Conservation (phyloP, 139 green algal genomes). For the Coelastrella sp. region DNA sequence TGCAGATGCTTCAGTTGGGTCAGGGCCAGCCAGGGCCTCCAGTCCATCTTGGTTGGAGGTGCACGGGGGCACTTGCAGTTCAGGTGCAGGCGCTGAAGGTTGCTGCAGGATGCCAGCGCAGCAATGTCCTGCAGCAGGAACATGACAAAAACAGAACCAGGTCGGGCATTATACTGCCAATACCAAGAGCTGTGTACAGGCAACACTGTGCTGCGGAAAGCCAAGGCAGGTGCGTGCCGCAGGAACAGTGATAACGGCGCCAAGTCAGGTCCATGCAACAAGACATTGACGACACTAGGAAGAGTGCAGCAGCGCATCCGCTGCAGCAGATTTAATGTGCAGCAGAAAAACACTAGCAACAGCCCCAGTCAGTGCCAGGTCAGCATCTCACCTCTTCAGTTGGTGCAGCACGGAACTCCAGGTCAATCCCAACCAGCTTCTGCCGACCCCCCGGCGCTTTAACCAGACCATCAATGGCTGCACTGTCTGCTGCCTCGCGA, state of each 20-base stretch:
- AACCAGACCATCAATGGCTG: background rate
- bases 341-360: too few relatives aligned
- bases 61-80: slow-evolving; percentile 40
- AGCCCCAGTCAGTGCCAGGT: background rate
- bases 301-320: too few relatives aligned
- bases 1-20: slow-evolving; percentile 40
- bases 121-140: slow-evolving; percentile 17
- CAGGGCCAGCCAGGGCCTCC: slow-evolving; percentile 33
- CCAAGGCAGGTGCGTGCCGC: too few relatives aligned
- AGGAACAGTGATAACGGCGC: too few relatives aligned
- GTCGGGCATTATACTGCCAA: background rate
- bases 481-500: slow-evolving; percentile 33
- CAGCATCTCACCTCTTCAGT: background rate
- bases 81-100: slow-evolving; percentile 39
- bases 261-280: too few relatives aligned
- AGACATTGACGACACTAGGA: too few relatives aligned
- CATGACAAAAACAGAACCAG: background rate
- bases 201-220: too few relatives aligned
- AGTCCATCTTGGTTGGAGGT: slow-evolving; percentile 5
- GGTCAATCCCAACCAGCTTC: slow-evolving; percentile 35
- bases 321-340: too few relatives aligned
- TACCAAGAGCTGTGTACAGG: too few relatives aligned
- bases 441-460: slow-evolving; percentile 4
- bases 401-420: slow-evolving; percentile 47
- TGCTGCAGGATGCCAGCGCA: slow-evolving; percentile 10